Evolutionary conservation across 805 yeast species (phyloP).

Genomic region (Debaryomyces prosopidis): DNA sequence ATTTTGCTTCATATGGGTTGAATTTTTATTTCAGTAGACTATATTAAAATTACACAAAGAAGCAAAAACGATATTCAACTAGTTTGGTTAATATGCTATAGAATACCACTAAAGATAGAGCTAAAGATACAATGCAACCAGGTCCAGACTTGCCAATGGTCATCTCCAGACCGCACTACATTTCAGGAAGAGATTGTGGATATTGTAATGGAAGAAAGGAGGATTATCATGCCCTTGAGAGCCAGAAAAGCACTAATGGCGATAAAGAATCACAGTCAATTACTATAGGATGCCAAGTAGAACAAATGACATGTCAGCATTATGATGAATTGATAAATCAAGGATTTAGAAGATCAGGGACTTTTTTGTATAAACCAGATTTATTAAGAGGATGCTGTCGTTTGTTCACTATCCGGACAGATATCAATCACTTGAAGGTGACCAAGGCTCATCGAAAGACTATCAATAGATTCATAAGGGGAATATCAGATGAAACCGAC

Average conservation of each 20-base stretch:
- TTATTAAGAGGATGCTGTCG: conserved; percentile 74
- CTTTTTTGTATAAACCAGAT: conserved; percentile 65
- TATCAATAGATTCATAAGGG: conserved; percentile 58
- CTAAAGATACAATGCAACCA: neutral
- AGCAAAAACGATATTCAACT: neutral
- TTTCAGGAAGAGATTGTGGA: conserved; percentile 59
- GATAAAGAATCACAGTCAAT: conserved; percentile 11
- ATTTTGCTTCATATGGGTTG: neutral
- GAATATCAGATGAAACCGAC: conserved; percentile 21
- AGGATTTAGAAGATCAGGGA: conserved; percentile 82
- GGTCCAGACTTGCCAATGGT: conserved; percentile 22
- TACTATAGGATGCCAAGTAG: conserved; percentile 41
- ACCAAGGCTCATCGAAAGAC: conserved; percentile 68
- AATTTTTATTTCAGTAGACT: neutral
- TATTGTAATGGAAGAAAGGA: conserved; percentile 60
- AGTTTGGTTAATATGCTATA: neutral
- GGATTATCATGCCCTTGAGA: conserved; percentile 37
- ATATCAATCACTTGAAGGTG: conserved; percentile 43
- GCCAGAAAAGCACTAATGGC: conserved; percentile 14
- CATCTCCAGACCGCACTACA: conserved; percentile 46
- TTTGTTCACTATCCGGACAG: conserved; percentile 73
- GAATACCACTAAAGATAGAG: neutral
- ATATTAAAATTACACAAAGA: neutral
- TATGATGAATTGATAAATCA: conserved; percentile 68
- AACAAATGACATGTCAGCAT: conserved; percentile 46